Base-by-base conservation (phyloP, 2,329 filamentous ascomycete species). In the Furcasterigmium sp. region DNA sequence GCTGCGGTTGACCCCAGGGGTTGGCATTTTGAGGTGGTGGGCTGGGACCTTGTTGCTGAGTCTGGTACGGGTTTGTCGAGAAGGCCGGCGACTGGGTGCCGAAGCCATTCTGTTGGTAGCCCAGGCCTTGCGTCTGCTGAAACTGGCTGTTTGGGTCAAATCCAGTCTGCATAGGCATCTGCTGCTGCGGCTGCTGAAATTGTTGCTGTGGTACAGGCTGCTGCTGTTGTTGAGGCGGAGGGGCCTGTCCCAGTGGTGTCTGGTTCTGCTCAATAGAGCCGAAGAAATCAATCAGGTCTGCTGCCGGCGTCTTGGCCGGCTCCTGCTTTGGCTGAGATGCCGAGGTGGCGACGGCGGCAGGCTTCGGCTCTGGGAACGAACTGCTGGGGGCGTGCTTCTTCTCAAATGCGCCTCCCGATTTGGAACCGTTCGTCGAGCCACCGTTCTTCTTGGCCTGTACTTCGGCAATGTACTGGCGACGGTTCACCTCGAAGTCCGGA, bases 231-330 rank as follows among this genome's bases (percentile, higher is more conserved):
- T 51, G 65, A 30, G 65, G 53, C 29, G 64, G 60, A 20, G 56
- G 56, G 18, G 61, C 63, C 41, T 69, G 63, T 2, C 65, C 73
- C 73, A 87, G 78, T 1, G 84, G 73, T 41, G 87, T 87, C 61
- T 93, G 89, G 51, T 91, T 90, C 58, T 89, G 82, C 57, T 96
- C 91, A 56, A 95, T 95, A 6, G 89, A 91, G 57, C 85, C 91
- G 62, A 95, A 95, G 65, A 95, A 96, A 69, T 91, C 93, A 58
- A 95, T 97, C 48, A 94, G 73, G 69, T 94, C 87, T 21, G 84
- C 81, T 53, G 78, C 82, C 21, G 83, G 81, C 2, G 77, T 82
- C 62, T 85, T 89, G 28, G 66, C 62, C 3, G 67, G 62, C 50
- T 66, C 68, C 8, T 74, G 64, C 52, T 76, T 76, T 20, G 58